A percentile compares a stretch with the other conserved stretches of the same genome.
phyloP scores from a whole-genome alignment of 2,329 filamentous ascomycete species.

The Fusarium proliferatum region DNA sequence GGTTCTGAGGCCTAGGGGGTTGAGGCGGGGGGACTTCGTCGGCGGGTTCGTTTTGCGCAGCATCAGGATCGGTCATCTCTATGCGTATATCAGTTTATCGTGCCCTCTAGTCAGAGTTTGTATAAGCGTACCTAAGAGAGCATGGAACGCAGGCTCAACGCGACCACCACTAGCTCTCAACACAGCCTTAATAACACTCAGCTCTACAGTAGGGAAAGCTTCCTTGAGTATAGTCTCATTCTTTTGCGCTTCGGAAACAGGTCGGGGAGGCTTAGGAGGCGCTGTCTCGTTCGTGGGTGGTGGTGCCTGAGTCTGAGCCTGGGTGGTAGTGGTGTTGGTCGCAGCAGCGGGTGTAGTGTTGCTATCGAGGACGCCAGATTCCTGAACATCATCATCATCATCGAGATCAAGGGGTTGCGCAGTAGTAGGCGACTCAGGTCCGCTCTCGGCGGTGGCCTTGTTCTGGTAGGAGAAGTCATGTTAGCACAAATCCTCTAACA shows the following conservation, averaged over 20 bases:
- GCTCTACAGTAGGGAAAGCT: constrained; percentile 89
- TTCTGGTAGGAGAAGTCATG: constrained; percentile 48
- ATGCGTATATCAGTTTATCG: constrained; percentile 21
- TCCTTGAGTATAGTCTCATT: constrained; percentile 90
- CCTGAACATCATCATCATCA: constrained; percentile 77
- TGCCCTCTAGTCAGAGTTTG: background rate
- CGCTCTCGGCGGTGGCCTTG: constrained; percentile 56
- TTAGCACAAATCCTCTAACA: constrained; percentile 36
- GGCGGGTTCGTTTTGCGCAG: constrained; percentile 64
- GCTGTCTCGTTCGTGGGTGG: constrained; percentile 56
- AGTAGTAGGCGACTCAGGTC: constrained; percentile 74
- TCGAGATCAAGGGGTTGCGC: constrained; percentile 74
- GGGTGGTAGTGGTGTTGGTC: constrained; percentile 44
- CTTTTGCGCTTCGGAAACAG: constrained; percentile 83
- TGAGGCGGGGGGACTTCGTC: constrained; percentile 74
- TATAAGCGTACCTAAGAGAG: constrained; percentile 75
- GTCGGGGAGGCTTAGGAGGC: constrained; percentile 87
- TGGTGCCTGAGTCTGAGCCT: constrained; percentile 1
- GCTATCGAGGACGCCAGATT: constrained; percentile 62
- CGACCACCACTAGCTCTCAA: constrained; percentile 85
- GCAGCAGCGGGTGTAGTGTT: constrained; percentile 41
- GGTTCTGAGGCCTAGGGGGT: constrained; percentile 78
- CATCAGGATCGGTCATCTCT: constrained; percentile 86
- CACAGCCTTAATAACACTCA: constrained; percentile 85
- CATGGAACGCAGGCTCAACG: constrained; percentile 95